A percentile compares a stretch with the other conserved stretches of the same genome.
phyloP scores from a whole-genome alignment of 768 basidiomycete genomes.

The Infundibulicybe gibba region DNA sequence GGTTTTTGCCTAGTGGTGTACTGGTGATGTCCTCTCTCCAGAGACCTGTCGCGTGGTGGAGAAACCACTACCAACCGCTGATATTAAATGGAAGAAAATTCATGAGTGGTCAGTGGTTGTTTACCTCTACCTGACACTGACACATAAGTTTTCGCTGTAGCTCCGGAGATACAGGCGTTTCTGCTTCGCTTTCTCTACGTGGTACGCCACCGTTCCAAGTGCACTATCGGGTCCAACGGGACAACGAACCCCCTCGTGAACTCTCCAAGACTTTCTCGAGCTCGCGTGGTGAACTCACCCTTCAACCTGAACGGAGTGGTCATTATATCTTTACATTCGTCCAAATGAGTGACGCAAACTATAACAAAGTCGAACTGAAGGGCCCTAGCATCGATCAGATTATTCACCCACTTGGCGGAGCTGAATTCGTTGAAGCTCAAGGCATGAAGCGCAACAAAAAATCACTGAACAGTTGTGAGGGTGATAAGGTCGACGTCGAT shows the following conservation, averaged over 20 bases:
- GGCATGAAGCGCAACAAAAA: conserved; percentile 41
- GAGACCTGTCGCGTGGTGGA: conserved; percentile 77
- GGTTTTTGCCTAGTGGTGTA: conserved; percentile 53
- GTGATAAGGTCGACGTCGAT: conserved; percentile 68
- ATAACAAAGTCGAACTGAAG: conserved; percentile 69
- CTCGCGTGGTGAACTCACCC: conserved; percentile 76
- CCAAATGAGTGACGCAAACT: conserved; percentile 80
- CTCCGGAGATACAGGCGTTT: conserved; percentile 89
- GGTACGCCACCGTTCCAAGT: conserved; percentile 90
- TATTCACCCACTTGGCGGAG: conserved; percentile 85
- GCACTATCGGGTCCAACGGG: conserved; percentile 70
- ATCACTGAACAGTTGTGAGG: conserved; percentile 75
- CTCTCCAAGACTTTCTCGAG: conserved; percentile 54
- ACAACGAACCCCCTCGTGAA: conserved; percentile 62
- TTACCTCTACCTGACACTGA: background rate
- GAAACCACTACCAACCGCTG: conserved; percentile 72
- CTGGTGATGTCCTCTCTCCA: conserved; percentile 81
- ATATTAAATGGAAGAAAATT: conserved; percentile 86
- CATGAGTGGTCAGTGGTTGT: conserved; percentile 71
- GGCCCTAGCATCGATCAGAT: conserved; percentile 82
- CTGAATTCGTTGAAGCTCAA: conserved; percentile 56
- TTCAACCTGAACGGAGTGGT: conserved; percentile 88
- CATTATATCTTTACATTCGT: conserved; percentile 83
- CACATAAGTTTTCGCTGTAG: conserved; percentile 29
- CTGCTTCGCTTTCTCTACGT: conserved; percentile 79